A percentile compares a stretch with the other conserved stretches of the same genome.
Evolutionary conservation across 371 early-diverging fungal genomes (phyloP).

Genomic region (Dinochytrium kinnereticum): DNA sequence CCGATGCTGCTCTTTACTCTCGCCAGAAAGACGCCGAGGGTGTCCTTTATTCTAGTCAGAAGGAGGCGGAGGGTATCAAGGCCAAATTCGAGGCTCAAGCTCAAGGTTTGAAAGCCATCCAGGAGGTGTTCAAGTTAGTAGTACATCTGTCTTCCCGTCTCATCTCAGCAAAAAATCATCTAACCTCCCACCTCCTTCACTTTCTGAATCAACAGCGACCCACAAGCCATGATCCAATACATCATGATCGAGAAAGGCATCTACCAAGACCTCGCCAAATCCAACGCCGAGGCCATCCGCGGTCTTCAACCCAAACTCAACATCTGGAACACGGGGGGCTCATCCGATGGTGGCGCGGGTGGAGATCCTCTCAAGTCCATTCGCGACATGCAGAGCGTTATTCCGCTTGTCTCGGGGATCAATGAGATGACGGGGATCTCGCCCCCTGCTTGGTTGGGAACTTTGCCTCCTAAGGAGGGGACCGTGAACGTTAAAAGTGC

Average conservation of each 20-base stretch:
- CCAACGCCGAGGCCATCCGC: conserved; percentile 59
- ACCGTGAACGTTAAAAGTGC: no score
- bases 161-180: conserved; percentile 34
- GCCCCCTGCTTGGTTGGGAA: conserved; percentile 50
- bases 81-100: no score
- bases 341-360: conserved; percentile 10
- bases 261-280: conserved; percentile 53
- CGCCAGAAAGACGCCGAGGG: no score
- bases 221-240: conserved; percentile 49
- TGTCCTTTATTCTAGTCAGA: no score
- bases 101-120: conserved; percentile 35
- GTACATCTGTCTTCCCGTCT: not conserved
- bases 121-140: conserved; percentile 34
- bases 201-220: conserved; percentile 48
- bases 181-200: no score
- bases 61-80: no score
- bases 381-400: conserved; percentile 50
- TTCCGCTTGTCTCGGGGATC: conserved; percentile 54
- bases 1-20: no score
- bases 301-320: conserved; percentile 62
- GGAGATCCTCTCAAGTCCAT: conserved; percentile 45
- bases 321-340: conserved; percentile 59
- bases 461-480: no score
- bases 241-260: conserved; percentile 59
- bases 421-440: conserved; percentile 59